Conservation (phyloP, 805 yeast species). For the Lipomyces sp. region DNA sequence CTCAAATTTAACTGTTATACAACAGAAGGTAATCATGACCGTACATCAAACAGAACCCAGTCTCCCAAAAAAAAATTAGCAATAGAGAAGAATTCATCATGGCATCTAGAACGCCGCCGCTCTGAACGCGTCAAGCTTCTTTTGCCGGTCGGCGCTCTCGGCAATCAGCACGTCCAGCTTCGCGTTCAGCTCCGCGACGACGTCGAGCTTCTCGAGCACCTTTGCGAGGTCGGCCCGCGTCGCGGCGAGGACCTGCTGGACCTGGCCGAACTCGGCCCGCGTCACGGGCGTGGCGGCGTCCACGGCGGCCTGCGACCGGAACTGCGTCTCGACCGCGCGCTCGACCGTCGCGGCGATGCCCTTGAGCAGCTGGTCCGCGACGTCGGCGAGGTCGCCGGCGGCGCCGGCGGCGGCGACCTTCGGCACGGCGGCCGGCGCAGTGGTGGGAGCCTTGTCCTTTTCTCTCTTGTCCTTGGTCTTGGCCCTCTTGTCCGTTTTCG, state of each 20-base stretch:
- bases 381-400: neutral
- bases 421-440: neutral
- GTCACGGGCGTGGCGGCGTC: neutral
- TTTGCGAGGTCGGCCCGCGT: neutral
- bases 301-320: neutral
- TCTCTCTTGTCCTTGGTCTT: slow-evolving; percentile 3
- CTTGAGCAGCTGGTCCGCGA: neutral
- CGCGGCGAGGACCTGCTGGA: neutral
- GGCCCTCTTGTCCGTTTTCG: slow-evolving; percentile 6
- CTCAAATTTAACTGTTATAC: too few relatives aligned
- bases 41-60: too few relatives aligned
- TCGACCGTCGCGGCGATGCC: slow-evolving; percentile 7
- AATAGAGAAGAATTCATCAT: too few relatives aligned
- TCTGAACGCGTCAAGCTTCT: slow-evolving; percentile 9
- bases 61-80: too few relatives aligned
- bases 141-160: slow-evolving; percentile 1
- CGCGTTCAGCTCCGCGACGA: slow-evolving; percentile 3
- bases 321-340: slow-evolving; percentile 1
- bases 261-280: too few relatives aligned
- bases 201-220: neutral
- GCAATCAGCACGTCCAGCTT: slow-evolving; percentile 10
- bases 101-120: too few relatives aligned
- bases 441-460: neutral
- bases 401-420: neutral
- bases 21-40: too few relatives aligned